These are phyloP conservation scores for Rhodomyrtus psidioides DNA, from an alignment of 441 rosid species.

Conservation along the genomic window DNA sequence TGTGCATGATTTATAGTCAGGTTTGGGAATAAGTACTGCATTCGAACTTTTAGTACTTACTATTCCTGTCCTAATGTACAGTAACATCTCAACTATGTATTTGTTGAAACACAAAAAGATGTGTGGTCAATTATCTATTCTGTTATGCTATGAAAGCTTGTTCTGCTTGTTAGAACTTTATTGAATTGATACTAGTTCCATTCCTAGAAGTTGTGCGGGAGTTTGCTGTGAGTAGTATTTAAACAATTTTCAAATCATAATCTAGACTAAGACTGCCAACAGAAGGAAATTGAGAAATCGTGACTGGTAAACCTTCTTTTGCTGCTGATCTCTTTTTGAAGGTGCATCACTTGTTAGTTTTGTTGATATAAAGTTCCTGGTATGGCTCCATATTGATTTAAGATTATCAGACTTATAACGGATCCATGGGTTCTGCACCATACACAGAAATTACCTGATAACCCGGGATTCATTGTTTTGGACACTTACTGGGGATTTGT, in stretches of 20 bases:
- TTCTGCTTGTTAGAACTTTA: background rate
- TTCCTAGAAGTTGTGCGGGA: background rate
- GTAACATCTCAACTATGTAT: background rate
- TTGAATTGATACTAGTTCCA: background rate
- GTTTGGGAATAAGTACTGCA: background rate
- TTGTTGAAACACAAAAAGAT: background rate
- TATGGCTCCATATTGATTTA: background rate
- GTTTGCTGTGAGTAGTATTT: background rate
- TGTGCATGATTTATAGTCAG: background rate
- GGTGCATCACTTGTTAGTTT: background rate
- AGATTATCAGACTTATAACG: background rate
- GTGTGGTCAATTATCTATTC: background rate
- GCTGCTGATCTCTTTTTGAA: background rate
- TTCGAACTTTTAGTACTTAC: background rate
- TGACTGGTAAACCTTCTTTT: background rate
- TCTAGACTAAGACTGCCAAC: background rate
- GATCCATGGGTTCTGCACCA: background rate
- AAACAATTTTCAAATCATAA: background rate
- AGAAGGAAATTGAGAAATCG: background rate
- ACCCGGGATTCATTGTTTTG: background rate
- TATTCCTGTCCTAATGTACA: background rate
- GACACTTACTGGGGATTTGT: background rate
- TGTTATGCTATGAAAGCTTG: background rate
- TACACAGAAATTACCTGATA: background rate
- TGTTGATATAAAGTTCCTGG: background rate